These are phyloP conservation scores for Paecilomyces niveus DNA, from an alignment of 2,329 filamentous ascomycete genomes.

Conservation along the genomic window DNA sequence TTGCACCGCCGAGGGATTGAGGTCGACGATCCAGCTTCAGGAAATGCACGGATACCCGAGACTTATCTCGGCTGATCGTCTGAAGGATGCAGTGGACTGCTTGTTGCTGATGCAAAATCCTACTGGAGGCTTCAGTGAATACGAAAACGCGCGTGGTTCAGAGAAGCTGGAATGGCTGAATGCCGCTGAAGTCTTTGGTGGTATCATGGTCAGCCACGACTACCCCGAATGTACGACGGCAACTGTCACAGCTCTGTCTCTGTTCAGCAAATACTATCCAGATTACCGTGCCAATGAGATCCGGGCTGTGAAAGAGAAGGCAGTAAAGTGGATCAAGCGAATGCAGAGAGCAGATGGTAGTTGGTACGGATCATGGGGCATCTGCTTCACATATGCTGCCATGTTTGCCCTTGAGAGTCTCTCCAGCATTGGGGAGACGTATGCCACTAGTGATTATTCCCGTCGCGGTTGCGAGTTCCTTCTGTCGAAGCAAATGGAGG, in stretches of 20 bases:
- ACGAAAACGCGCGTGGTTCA: conserved; percentile 75
- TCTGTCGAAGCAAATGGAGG: conserved; percentile 71
- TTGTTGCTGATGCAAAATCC: conserved; percentile 84
- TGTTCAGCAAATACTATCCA: conserved; percentile 77
- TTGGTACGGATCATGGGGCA: conserved; percentile 97
- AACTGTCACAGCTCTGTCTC: conserved; percentile 75
- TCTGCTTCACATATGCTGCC: conserved; percentile 94
- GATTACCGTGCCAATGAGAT: conserved; percentile 74
- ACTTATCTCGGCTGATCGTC: conserved; percentile 66
- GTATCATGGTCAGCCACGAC: conserved; percentile 98
- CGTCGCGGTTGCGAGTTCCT: conserved; percentile 79
- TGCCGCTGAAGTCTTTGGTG: conserved; percentile 90
- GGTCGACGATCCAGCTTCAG: conserved; percentile 78
- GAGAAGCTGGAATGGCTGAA: conserved; percentile 78
- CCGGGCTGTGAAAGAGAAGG: conserved; percentile 60
- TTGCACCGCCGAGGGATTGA: conserved; percentile 85
- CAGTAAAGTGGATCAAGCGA: conserved; percentile 74
- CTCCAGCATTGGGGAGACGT: conserved; percentile 72
- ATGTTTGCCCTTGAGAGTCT: conserved; percentile 95
- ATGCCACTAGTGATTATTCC: conserved; percentile 63
- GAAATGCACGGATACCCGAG: conserved; percentile 66
- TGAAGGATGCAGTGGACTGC: conserved; percentile 85
- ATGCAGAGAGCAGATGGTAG: conserved; percentile 75
- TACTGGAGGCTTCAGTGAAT: conserved; percentile 80
- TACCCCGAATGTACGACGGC: conserved; percentile 98